These are phyloP conservation scores for Rhodamnia rubescens DNA, from an alignment of 345 rosid genomes.

Conservation along the genomic window DNA sequence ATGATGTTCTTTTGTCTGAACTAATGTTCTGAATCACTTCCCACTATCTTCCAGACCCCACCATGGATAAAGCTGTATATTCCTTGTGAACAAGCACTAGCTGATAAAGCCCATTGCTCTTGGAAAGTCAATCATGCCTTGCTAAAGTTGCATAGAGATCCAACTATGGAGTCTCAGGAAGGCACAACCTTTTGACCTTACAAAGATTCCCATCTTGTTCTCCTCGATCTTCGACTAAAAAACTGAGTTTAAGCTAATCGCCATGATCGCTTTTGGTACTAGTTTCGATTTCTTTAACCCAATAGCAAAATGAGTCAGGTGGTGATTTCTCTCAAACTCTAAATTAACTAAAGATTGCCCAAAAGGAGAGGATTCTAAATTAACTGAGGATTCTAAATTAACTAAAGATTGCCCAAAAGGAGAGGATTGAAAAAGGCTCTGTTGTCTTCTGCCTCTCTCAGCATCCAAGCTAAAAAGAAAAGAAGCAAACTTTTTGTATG, in stretches of 20 bases:
- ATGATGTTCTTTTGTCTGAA: neutral
- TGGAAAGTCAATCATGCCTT: neutral
- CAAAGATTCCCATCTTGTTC: neutral
- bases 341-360: neutral
- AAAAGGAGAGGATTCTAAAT: neutral
- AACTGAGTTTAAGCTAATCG: neutral
- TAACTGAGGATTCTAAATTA: neutral
- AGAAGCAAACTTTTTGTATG: neutral
- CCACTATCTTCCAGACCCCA: neutral
- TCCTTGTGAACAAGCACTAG: neutral
- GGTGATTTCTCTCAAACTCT: neutral
- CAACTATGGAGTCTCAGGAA: neutral
- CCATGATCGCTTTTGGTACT: neutral
- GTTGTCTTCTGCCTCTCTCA: neutral
- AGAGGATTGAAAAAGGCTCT: neutral
- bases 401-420: neutral
- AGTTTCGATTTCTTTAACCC: neutral
- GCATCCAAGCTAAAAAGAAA: neutral
- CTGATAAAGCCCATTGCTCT: neutral
- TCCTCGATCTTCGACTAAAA: neutral
- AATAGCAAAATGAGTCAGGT: neutral
- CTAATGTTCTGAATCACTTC: neutral
- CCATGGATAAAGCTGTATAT: neutral
- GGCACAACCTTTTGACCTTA: neutral
- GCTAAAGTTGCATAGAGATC: neutral